phyloP scores from a whole-genome alignment of 257 asterid species.

The Craterostigma plantagineum region DNA sequence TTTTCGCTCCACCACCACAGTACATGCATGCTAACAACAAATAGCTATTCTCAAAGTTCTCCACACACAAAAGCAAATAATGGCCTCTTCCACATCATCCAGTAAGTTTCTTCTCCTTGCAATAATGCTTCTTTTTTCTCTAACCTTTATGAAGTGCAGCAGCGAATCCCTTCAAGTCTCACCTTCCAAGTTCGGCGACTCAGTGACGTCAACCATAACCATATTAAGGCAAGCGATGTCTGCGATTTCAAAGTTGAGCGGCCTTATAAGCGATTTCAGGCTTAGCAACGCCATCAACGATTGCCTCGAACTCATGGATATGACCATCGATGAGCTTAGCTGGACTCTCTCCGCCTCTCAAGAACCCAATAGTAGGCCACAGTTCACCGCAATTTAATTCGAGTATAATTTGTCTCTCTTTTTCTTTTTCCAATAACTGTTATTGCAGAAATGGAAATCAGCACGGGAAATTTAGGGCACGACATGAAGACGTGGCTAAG shows the following conservation, averaged over 20 bases:
- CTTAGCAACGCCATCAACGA: slow-evolving; percentile 30
- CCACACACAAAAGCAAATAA: no score
- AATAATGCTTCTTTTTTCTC: no score
- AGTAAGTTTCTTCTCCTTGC: no score
- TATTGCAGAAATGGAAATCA: neutral
- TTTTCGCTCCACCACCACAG: no score
- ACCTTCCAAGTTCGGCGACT: slow-evolving; percentile 22
- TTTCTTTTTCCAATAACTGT: no score
- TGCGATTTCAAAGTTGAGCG: slow-evolving; percentile 21
- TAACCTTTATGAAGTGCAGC: no score
- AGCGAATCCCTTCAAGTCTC: slow-evolving; percentile 24
- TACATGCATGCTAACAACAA: no score
- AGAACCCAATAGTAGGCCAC: slow-evolving; percentile 25
- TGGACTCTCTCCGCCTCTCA: slow-evolving; percentile 28
- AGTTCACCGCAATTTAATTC: no score
- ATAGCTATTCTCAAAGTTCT: no score
- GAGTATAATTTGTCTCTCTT: no score
- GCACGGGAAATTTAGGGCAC: slow-evolving; percentile 24
- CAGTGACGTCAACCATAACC: slow-evolving; percentile 23
- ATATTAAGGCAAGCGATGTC: slow-evolving; percentile 19
- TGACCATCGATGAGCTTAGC: slow-evolving; percentile 34
- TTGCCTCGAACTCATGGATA: slow-evolving; percentile 55
- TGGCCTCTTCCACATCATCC: no score
- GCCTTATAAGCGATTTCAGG: slow-evolving; percentile 25
- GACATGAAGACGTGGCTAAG: slow-evolving; percentile 47